These are phyloP conservation scores for Brassica nigra DNA, from an alignment of 345 rosid species.

Conservation along the genomic window DNA sequence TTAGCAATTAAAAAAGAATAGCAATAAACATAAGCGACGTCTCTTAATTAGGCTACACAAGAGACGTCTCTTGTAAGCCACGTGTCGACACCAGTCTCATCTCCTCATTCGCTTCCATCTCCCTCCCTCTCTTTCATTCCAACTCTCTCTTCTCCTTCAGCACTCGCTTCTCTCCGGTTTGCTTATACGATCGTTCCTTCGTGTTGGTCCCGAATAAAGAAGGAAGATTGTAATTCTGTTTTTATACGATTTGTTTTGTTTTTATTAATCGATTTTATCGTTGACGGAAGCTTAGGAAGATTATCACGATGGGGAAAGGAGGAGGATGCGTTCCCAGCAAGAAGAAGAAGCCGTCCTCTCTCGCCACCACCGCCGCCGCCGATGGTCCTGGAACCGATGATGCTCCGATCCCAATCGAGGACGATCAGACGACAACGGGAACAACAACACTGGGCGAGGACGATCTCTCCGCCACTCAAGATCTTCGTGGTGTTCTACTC, in stretches of 20 bases:
- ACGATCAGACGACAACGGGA: constrained; percentile 37
- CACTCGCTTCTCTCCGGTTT: too few relatives aligned
- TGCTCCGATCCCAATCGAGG: constrained; percentile 54
- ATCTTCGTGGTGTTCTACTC: constrained; percentile 64
- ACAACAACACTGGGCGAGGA: constrained; percentile 21
- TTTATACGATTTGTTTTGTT: background rate
- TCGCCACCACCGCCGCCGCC: background rate
- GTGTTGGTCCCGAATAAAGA: too few relatives aligned
- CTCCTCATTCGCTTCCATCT: too few relatives aligned
- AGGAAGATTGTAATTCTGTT: too few relatives aligned
- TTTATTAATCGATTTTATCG: background rate
- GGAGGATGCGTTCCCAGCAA: constrained; percentile 97
- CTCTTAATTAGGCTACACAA: too few relatives aligned
- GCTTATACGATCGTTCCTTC: too few relatives aligned
- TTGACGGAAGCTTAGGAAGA: constrained; percentile 27
- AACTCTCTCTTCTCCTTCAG: too few relatives aligned
- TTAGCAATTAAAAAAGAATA: too few relatives aligned
- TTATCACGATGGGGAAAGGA: constrained; percentile 79
- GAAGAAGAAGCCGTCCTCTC: constrained; percentile 56
- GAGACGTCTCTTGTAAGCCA: too few relatives aligned
- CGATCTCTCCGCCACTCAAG: constrained; percentile 37
- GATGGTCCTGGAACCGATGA: constrained; percentile 32
- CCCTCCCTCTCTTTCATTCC: too few relatives aligned
- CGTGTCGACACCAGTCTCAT: too few relatives aligned
- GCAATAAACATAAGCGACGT: too few relatives aligned